These are phyloP conservation scores for Wickerhamomyces rabaulensis DNA, from an alignment of 805 yeast genomes.

Conservation along the genomic window DNA sequence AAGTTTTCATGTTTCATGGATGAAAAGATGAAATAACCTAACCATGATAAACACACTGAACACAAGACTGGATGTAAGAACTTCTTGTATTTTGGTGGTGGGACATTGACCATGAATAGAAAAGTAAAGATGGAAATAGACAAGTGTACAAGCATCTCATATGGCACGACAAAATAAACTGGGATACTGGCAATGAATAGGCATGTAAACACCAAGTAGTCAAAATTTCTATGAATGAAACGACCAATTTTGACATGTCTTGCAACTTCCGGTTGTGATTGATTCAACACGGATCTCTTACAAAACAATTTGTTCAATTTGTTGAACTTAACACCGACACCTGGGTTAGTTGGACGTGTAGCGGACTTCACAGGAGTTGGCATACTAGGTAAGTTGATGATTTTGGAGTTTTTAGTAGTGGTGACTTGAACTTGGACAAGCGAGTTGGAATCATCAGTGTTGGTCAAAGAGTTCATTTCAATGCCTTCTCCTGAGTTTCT, in stretches of 20 bases:
- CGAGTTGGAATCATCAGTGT: background rate
- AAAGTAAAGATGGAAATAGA: constrained; percentile 55
- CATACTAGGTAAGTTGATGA: constrained; percentile 4
- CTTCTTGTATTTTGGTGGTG: constrained; percentile 43
- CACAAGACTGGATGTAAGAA: constrained; percentile 69
- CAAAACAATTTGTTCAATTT: constrained; percentile 16
- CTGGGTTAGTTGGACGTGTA: constrained; percentile 12
- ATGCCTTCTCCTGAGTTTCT: background rate
- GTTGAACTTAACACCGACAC: constrained; percentile 5
- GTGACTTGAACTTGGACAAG: constrained; percentile 1
- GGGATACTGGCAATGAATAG: constrained; percentile 55
- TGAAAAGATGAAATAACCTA: constrained; percentile 57
- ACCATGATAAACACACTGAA: constrained; percentile 57
- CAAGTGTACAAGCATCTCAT: constrained; percentile 58
- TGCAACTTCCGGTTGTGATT: constrained; percentile 8
- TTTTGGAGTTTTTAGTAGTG: constrained; percentile 1
- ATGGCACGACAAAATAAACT: constrained; percentile 51
- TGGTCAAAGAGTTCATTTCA: background rate
- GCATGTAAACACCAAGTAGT: constrained; percentile 44
- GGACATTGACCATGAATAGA: constrained; percentile 36
- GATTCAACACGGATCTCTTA: constrained; percentile 17
- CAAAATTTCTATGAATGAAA: constrained; percentile 41
- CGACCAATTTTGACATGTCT: constrained; percentile 27
- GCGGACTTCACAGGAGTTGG: constrained; percentile 18
- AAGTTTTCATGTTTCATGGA: constrained; percentile 47